These are phyloP conservation scores for Citrullus mucosospermus DNA, from an alignment of 306 rosid species.

Conservation along the genomic window DNA sequence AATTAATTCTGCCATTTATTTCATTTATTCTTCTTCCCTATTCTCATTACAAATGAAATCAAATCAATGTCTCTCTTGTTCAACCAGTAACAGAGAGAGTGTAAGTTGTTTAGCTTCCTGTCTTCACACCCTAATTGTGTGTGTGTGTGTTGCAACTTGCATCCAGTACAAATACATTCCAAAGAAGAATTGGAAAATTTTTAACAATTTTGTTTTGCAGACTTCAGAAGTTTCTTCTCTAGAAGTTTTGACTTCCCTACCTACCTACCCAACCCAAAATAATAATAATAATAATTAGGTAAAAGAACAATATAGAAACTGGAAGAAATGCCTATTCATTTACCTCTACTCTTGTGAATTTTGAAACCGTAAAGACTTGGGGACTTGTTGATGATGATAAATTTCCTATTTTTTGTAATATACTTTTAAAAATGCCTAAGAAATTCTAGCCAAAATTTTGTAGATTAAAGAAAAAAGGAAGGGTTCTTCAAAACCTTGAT, in stretches of 20 bases:
- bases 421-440: background rate
- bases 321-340: background rate
- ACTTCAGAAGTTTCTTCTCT: constrained; percentile 1
- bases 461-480: background rate
- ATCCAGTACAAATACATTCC: background rate
- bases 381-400: background rate
- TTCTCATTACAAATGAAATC: constrained; percentile 6
- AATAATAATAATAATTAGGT: background rate
- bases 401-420: background rate
- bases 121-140: background rate
- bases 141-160: background rate
- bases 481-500: background rate
- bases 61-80: background rate
- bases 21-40: constrained; percentile 2
- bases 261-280: background rate
- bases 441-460: background rate
- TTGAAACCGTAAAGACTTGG: background rate
- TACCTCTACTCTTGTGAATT: background rate
- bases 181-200: background rate
- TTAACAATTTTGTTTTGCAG: background rate
- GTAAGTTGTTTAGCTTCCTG: background rate
- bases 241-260: background rate
- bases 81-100: background rate
- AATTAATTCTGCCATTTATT: constrained; percentile 1
- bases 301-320: background rate